Conservation (phyloP, 805 yeast genomes). For the Hanseniaspora valbyensis region DNA sequence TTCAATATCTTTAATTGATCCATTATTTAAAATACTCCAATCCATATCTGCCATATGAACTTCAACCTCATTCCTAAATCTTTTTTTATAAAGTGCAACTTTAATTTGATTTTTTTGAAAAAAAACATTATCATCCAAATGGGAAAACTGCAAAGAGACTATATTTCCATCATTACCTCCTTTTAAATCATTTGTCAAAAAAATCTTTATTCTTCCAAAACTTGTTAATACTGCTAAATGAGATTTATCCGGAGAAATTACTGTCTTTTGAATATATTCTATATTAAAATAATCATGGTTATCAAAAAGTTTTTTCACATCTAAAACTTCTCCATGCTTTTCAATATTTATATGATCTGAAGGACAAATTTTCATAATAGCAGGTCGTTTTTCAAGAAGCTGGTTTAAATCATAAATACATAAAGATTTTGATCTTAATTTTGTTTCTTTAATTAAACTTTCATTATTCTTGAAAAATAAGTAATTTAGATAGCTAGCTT, state of each 20-base stretch:
- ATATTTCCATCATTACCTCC: background rate
- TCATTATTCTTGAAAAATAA: background rate
- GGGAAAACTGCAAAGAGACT: background rate
- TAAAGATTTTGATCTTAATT: background rate
- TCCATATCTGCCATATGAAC: background rate
- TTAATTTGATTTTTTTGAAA: background rate
- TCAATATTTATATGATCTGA: background rate
- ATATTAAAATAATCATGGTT: background rate
- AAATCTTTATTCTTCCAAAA: background rate
- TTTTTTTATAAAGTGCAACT: background rate
- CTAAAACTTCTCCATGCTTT: background rate
- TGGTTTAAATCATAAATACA: no score
- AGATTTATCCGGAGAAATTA: background rate
- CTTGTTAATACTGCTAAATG: background rate
- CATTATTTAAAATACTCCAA: background rate
- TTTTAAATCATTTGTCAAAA: background rate
- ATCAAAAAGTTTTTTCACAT: background rate
- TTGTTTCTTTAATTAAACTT: background rate
- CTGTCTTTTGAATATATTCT: background rate
- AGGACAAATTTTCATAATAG: background rate
- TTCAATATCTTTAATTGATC: background rate
- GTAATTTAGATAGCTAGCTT: background rate
- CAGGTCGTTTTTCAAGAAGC: background rate
- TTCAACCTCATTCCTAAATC: background rate
- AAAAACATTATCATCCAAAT: background rate